These are phyloP conservation scores for Auricularia auricula-judae DNA, from an alignment of 768 basidiomycete genomes.

Conservation along the genomic window DNA sequence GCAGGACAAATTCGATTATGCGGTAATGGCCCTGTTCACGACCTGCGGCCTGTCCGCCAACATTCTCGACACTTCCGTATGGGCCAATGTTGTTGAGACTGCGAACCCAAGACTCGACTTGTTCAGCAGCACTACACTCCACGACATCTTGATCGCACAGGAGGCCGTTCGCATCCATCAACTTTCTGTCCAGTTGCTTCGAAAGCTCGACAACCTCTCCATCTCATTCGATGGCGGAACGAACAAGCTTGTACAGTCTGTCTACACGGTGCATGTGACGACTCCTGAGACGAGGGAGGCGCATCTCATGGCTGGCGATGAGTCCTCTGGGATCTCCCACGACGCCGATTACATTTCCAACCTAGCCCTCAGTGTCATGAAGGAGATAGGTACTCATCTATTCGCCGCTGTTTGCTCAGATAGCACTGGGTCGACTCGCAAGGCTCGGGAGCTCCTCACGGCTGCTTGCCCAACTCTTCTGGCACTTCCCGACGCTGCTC, in stretches of 20 bases:
- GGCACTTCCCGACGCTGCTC: not conserved
- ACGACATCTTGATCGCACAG: constrained; percentile 9
- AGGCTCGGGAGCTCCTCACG: not conserved
- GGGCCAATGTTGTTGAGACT: constrained; percentile 4
- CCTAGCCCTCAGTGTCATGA: constrained; percentile 10
- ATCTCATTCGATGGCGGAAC: constrained; percentile 20
- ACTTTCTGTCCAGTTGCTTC: constrained; percentile 2
- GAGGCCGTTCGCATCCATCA: constrained; percentile 11
- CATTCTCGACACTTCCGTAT: constrained; percentile 4
- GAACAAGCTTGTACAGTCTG: constrained; percentile 14
- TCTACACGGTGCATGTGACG: constrained; percentile 23
- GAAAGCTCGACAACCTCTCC: constrained; percentile 9
- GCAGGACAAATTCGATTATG: not conserved
- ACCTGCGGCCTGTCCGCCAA: not conserved
- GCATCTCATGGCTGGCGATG: constrained; percentile 18
- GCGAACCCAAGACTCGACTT: constrained; percentile 6
- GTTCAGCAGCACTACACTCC: constrained; percentile 8
- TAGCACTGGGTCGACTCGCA: not conserved
- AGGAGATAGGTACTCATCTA: not conserved
- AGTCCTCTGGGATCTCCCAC: constrained; percentile 18
- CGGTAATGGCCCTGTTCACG: not conserved
- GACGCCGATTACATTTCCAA: constrained; percentile 17
- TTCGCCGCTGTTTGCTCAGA: not conserved
- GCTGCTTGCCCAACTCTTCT: not conserved
- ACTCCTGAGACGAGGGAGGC: constrained; percentile 14